Evolutionary conservation across 208 protist genomes (phyloP), one percentile per base, ranked within the genome.

Genomic region (Crithidia sp.): DNA sequence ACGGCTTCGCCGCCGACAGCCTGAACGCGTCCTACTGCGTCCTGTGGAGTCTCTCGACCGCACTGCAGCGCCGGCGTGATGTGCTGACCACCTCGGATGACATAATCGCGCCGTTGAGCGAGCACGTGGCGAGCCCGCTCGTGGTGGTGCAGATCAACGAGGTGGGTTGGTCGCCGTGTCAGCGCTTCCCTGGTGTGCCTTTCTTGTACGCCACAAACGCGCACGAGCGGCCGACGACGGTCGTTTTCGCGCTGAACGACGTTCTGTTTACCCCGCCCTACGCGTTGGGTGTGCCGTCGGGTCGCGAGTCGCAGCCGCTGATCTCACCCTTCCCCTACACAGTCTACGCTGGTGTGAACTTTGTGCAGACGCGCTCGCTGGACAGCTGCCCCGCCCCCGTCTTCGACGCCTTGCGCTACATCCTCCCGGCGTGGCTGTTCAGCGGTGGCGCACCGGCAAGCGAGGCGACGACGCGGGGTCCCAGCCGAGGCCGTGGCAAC

Each of bases 221-320:
- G 64, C 56, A 74, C 9, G 85, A 71, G 10, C 49, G 64, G 28
- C 67, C 74, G 19, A 54, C 53, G 12, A 74, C 74, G 12, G 52
- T 94, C n/a, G 89, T 84, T 5, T 93, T 89, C 62, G 83, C 87
- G 0, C 79, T 92, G 16, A 94, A 96, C 72, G 83, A 92, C 61
- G 61, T 96, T 9, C 64, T 73, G 7, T 96, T 96, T 70, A 87
- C 79, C 0, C 76, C 79, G 14, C 67, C 60, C 41, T 94, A 91
- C 65, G 71, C 81, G 16, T 60, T 96, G 13, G 77, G 56, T 14
- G 70, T 86, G 19, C 87, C 83, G 44, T n/a, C 50, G 16, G 63
- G 59, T n/a, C 67, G 57, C 9, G 81, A 81, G 10, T 65, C 66
- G 13, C 74, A 79, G 57, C 58, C 81, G 36, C 73, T 92, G 43